phyloP scores from a whole-genome alignment of 352 stramenopile genomes.

The Globisporangium carolinianum region DNA sequence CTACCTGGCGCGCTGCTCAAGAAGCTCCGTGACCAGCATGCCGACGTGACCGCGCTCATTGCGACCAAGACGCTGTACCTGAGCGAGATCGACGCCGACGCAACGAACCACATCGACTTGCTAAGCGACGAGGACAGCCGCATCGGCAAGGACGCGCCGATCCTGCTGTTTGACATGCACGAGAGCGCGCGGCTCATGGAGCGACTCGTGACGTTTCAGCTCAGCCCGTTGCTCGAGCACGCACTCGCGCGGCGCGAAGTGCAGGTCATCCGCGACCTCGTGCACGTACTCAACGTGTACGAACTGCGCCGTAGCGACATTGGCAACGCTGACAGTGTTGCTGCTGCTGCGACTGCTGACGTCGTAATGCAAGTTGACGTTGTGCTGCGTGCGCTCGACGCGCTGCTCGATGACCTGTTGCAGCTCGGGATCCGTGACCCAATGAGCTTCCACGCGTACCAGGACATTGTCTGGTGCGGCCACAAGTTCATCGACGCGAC shows the following conservation, averaged over 20 bases:
- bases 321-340: not conserved
- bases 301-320: constrained; percentile 9
- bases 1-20: constrained; percentile 50
- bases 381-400: constrained; percentile 39
- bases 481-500: constrained; percentile 36
- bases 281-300: constrained; percentile 55
- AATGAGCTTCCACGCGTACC: constrained; percentile 64
- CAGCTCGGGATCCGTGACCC: constrained; percentile 51
- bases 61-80: constrained; percentile 70
- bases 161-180: constrained; percentile 79
- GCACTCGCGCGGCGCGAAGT: constrained; percentile 58
- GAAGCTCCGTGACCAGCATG: constrained; percentile 51
- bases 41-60: constrained; percentile 43
- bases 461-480: constrained; percentile 83
- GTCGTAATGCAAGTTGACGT: constrained; percentile 21
- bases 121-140: constrained; percentile 49
- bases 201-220: constrained; percentile 67
- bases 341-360: not conserved
- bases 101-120: constrained; percentile 42
- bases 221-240: constrained; percentile 73
- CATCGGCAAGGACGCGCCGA: constrained; percentile 67
- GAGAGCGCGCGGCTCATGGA: constrained; percentile 58
- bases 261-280: constrained; percentile 40
- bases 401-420: constrained; percentile 45
- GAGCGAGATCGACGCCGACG: constrained; percentile 54